Conservation (phyloP, 1,284 basidiomycete species). For the Puccinia coronata region DNA sequence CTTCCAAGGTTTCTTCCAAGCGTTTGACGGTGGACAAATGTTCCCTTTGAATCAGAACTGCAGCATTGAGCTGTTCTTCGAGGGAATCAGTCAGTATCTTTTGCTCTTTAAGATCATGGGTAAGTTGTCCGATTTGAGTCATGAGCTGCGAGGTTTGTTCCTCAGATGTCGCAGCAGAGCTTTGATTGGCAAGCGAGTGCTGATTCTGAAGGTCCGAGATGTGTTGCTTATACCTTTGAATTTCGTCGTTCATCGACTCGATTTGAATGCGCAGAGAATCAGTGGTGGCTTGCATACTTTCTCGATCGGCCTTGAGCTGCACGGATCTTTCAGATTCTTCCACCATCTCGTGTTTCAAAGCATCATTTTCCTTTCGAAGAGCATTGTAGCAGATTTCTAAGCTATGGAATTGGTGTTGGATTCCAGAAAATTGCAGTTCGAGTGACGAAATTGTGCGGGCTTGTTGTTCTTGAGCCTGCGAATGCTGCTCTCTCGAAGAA, state of each 20-base stretch:
- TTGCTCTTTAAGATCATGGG: slow-evolving; percentile 1
- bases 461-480: background rate
- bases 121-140: slow-evolving; percentile 8
- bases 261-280: slow-evolving; percentile 2
- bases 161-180: background rate
- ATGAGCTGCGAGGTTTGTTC: background rate
- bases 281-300: background rate
- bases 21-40: background rate
- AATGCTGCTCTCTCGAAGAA: background rate
- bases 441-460: slow-evolving; percentile 2
- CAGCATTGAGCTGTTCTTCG: background rate
- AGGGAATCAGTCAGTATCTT: background rate
- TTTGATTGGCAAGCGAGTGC: background rate
- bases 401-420: slow-evolving; percentile 25
- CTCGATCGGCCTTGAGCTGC: background rate
- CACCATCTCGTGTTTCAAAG: background rate
- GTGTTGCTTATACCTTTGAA: background rate
- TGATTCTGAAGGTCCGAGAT: slow-evolving; percentile 11
- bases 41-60: background rate
- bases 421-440: background rate
- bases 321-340: background rate
- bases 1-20: slow-evolving; percentile 1
- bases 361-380: background rate
- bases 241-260: slow-evolving; percentile 9
- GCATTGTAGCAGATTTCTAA: background rate